A percentile compares a stretch with the other conserved stretches of the same genome.
These are phyloP conservation scores for Pezicula neosporulosa DNA, from an alignment of 2,329 filamentous ascomycete species.

Conservation along the genomic window DNA sequence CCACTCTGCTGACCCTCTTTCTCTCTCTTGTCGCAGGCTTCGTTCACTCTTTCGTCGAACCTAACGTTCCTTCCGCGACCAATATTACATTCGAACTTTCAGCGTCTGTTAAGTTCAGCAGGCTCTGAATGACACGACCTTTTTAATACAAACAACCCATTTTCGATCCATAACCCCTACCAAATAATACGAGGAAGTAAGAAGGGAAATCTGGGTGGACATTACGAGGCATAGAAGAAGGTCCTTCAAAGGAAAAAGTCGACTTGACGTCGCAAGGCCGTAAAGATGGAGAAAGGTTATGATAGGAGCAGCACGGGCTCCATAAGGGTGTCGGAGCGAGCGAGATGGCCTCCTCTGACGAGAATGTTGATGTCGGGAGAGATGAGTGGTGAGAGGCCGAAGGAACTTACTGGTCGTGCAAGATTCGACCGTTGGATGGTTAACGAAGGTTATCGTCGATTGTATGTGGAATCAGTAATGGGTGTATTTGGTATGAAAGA, in stretches of 20 bases:
- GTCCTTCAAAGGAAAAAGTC: constrained; percentile 10
- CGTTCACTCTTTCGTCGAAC: constrained; percentile 17
- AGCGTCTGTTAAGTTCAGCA: constrained; percentile 28
- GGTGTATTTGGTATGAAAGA: constrained; percentile 2
- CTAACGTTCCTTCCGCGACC: constrained; percentile 8
- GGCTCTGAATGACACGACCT: constrained; percentile 29
- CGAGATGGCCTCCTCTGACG: constrained; percentile 79
- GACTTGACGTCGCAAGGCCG: constrained; percentile 19
- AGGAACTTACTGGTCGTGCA: constrained; percentile 64
- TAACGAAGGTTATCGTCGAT: constrained; percentile 78
- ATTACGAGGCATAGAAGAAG: constrained; percentile 5
- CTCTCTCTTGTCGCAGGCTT: constrained; percentile 20
- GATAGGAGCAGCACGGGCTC: constrained; percentile 23
- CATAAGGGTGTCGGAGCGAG: constrained; percentile 60
- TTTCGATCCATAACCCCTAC: constrained; percentile 14
- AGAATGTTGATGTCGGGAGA: constrained; percentile 81
- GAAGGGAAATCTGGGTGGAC: constrained; percentile 3
- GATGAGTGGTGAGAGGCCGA: constrained; percentile 71
- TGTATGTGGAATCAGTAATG: constrained; percentile 49
- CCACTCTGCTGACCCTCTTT: constrained; percentile 1
- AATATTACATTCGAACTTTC: constrained; percentile 9
- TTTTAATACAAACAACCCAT: constrained; percentile 17
- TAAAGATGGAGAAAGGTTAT: constrained; percentile 21
- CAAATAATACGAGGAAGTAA: constrained; percentile 5
- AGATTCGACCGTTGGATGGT: constrained; percentile 86